Evolutionary conservation across 2,329 filamentous ascomycete species (phyloP).

Genomic region (Aspergillus vadensis): DNA sequence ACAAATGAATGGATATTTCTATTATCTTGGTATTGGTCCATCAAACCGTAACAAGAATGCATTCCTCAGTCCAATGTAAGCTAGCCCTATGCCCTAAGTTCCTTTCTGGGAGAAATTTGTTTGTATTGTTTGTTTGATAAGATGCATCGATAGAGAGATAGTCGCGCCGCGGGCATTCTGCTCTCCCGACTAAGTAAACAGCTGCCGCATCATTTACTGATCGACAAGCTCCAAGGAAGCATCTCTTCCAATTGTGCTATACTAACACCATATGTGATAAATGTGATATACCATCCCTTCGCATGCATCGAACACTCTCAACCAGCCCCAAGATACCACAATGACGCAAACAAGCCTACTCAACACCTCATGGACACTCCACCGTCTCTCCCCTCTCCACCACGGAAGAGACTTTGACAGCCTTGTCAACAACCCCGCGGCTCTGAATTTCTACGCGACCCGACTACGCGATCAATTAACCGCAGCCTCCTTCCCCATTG

Average conservation of each 20-base stretch:
- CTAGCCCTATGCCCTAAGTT: background rate
- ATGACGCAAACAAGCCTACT: constrained; percentile 45
- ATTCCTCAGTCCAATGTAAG: background rate
- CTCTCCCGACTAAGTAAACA: background rate
- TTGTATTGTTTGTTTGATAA: background rate
- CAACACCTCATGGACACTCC: constrained; percentile 56
- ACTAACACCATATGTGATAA: constrained; percentile 9
- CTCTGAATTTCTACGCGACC: constrained; percentile 50
- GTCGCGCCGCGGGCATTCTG: background rate
- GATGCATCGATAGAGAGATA: background rate
- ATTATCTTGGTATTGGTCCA: too few species aligned
- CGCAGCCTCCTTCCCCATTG: constrained; percentile 49
- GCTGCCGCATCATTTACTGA: background rate
- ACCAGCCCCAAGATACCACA: constrained; percentile 1
- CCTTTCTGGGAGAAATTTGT: background rate
- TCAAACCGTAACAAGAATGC: background rate
- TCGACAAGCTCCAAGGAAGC: background rate
- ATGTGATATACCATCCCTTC: constrained; percentile 1
- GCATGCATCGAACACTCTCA: background rate
- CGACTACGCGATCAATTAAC: constrained; percentile 53
- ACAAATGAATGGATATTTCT: background rate
- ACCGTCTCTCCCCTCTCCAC: constrained; percentile 58
- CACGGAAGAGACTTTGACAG: constrained; percentile 44
- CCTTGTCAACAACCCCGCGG: constrained; percentile 36
- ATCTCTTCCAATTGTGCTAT: background rate